Conservation (phyloP, 768 basidiomycete species). For the Boletus sp. region DNA sequence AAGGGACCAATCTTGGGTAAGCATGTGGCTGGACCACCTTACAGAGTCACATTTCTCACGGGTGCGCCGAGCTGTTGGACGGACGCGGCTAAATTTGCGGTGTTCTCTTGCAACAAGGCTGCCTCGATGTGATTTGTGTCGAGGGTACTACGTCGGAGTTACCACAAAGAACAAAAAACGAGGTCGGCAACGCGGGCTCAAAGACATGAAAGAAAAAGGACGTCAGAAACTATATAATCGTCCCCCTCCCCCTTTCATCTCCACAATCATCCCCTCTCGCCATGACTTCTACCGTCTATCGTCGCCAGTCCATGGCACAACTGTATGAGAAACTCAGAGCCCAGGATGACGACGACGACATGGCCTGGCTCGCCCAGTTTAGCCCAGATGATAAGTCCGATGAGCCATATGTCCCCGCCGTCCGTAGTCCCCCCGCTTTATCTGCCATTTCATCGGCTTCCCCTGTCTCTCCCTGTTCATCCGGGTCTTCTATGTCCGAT, state of each 20-base stretch:
- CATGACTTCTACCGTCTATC: conserved; percentile 33
- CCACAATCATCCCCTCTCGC: conserved; percentile 10
- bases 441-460: conserved; percentile 30
- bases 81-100: conserved; percentile 12
- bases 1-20: conserved; percentile 10
- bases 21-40: conserved; percentile 24
- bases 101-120: conserved; percentile 30
- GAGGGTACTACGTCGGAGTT: conserved; percentile 37
- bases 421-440: conserved; percentile 18
- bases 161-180: conserved; percentile 40
- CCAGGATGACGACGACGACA: conserved; percentile 34
- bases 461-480: conserved; percentile 23
- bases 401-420: conserved; percentile 21
- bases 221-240: conserved; percentile 30
- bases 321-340: conserved; percentile 34
- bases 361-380: conserved; percentile 35
- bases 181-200: conserved; percentile 37
- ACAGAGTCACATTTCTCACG: conserved; percentile 32
- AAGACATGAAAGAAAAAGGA: conserved; percentile 38
- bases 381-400: conserved; percentile 33
- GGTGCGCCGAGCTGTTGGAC: conserved; percentile 17
- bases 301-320: conserved; percentile 36
- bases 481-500: conserved; percentile 18
- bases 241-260: conserved; percentile 16
- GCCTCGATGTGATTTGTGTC: conserved; percentile 36